phyloP scores from a whole-genome alignment of 495 filamentous ascomycete genomes.

The Apodospora peruviana region DNA sequence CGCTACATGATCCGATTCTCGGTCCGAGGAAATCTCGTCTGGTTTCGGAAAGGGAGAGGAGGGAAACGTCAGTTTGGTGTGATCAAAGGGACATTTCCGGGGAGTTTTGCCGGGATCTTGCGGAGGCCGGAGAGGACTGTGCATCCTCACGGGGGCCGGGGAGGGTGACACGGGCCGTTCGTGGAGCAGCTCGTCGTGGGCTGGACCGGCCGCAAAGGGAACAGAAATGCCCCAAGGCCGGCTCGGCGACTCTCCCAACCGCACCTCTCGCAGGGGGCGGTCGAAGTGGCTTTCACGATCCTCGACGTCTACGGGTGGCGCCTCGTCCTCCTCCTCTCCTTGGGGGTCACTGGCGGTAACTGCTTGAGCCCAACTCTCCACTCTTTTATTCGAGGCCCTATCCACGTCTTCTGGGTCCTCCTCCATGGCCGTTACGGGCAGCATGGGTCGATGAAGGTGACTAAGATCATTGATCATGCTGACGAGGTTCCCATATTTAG shows the following conservation, averaged over 20 bases:
- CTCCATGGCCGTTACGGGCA: conserved; percentile 49
- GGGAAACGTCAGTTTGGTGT: conserved; percentile 30
- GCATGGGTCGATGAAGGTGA: conserved; percentile 72
- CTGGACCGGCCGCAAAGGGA: conserved; percentile 25
- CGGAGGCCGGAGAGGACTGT: conserved; percentile 17
- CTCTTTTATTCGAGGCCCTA: conserved; percentile 52
- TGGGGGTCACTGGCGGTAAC: conserved; percentile 51
- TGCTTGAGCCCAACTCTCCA: conserved; percentile 75
- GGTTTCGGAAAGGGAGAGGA: conserved; percentile 14
- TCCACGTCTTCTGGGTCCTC: conserved; percentile 39
- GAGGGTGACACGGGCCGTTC: conserved; percentile 35
- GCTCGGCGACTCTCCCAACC: conserved; percentile 84
- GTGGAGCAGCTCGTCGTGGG: conserved; percentile 1
- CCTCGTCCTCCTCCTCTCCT: conserved; percentile 34
- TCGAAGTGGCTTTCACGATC: conserved; percentile 65
- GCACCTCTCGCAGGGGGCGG: conserved; percentile 71
- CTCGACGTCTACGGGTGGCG: conserved; percentile 27
- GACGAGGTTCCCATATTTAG: conserved; percentile 83
- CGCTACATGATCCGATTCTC: too few relatives aligned
- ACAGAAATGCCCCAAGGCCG: conserved; percentile 87
- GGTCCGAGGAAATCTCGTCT: conserved; percentile 15
- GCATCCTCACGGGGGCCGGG: conserved; percentile 33
- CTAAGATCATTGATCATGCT: conserved; percentile 87
- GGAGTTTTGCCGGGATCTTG: conserved; percentile 6
- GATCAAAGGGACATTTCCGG: conserved; percentile 43